These are phyloP conservation scores for Diaporthe sp. DNA, from an alignment of 2,329 filamentous ascomycete genomes.

Conservation along the genomic window DNA sequence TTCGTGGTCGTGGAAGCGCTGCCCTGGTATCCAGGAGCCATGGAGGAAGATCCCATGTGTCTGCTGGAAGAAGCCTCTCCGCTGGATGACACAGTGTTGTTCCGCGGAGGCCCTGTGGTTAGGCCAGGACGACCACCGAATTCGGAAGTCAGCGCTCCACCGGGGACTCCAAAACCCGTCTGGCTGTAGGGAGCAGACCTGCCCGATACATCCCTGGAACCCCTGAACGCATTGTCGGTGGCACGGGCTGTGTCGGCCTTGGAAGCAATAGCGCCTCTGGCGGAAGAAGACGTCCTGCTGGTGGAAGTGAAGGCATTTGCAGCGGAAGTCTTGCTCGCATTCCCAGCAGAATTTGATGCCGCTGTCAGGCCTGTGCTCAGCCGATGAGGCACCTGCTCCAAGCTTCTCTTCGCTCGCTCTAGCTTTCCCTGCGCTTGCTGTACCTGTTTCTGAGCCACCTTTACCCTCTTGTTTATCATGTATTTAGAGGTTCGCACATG, in stretches of 20 bases:
- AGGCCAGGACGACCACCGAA: background rate
- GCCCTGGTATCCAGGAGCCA: background rate
- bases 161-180: background rate
- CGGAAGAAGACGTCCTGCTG: no score
- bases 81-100: background rate
- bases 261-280: background rate
- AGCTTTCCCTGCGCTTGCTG: no score
- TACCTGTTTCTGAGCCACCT: no score
- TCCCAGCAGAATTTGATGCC: background rate
- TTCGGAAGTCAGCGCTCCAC: background rate
- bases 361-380: background rate
- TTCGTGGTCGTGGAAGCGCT: background rate
- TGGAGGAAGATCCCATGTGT: background rate
- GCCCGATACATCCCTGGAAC: background rate
- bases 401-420: no score
- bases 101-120: background rate
- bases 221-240: background rate
- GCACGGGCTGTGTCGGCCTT: background rate
- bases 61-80: background rate
- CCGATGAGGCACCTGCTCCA: no score
- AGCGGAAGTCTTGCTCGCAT: background rate
- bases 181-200: background rate
- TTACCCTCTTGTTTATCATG: no score
- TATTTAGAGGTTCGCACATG: no score
- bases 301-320: background rate